These are phyloP conservation scores for Kazachstania sp. DNA, from an alignment of 1,139 yeast species.

Conservation along the genomic window DNA sequence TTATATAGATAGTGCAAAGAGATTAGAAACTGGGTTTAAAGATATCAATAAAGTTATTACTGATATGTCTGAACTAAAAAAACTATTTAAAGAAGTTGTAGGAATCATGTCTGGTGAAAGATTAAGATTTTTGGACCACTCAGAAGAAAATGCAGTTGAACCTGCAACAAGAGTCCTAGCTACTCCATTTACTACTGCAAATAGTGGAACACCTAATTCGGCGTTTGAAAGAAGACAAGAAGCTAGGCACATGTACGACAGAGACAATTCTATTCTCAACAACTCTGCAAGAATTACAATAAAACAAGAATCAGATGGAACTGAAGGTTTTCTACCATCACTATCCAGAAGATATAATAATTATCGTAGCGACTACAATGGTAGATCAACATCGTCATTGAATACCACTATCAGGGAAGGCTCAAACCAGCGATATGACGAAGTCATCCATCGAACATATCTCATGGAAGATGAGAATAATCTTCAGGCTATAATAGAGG, in stretches of 20 bases:
- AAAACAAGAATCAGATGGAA: constrained; percentile 1
- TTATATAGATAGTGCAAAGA: constrained; percentile 13
- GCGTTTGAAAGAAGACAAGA: too few relatives aligned
- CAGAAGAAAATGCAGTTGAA: constrained; percentile 31
- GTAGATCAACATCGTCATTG: too few relatives aligned
- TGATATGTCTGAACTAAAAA: constrained; percentile 23
- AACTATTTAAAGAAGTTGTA: constrained; percentile 32
- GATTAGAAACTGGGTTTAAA: constrained; percentile 17
- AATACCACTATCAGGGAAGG: too few relatives aligned
- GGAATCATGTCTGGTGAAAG: constrained; percentile 36
- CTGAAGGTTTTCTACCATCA: not conserved
- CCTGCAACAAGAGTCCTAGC: not conserved
- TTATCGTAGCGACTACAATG: too few relatives aligned
- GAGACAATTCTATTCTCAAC: not conserved
- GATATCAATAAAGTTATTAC: constrained; percentile 15
- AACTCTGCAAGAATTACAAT: not conserved
- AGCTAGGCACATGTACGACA: not conserved
- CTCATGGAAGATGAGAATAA: not conserved
- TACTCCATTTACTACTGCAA: too few relatives aligned
- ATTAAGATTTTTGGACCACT: constrained; percentile 33
- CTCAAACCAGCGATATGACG: not conserved
- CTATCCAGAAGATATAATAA: too few relatives aligned
- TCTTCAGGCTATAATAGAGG: not conserved
- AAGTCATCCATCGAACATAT: not conserved
- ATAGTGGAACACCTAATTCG: too few relatives aligned